A percentile compares a stretch with the other conserved stretches of the same genome.
Conservation (phyloP, 192 early-diverging fungal genomes). For the Umbelopsis isabellina region DNA sequence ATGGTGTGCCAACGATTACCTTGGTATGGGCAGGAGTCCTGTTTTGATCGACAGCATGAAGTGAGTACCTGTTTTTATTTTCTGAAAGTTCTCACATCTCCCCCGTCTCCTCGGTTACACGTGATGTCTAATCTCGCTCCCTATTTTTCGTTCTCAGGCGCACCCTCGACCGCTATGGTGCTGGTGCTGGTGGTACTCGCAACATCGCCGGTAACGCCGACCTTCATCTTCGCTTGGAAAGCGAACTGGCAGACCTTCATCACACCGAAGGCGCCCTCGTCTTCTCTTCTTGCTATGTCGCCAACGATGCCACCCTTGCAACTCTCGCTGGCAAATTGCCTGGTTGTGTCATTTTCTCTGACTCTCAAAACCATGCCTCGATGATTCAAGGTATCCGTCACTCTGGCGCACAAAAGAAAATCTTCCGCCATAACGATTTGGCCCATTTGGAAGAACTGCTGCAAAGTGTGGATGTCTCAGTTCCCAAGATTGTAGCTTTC, state of each 20-base stretch:
- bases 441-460: slow-evolving; percentile 86
- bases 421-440: slow-evolving; percentile 94
- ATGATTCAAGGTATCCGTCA: slow-evolving; percentile 98
- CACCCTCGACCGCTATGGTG: slow-evolving; percentile 94
- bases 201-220: slow-evolving; percentile 99
- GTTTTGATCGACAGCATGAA: slow-evolving; percentile 90
- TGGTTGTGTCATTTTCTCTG: slow-evolving; percentile 92
- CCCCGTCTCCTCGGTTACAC: neutral
- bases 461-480: slow-evolving; percentile 75
- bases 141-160: slow-evolving; percentile 45
- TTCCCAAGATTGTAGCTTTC: slow-evolving; percentile 94
- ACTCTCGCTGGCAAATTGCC: slow-evolving; percentile 89
- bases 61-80: slow-evolving; percentile 50
- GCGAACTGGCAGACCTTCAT: slow-evolving; percentile 90
- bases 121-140: slow-evolving; percentile 22
- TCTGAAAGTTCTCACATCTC: neutral
- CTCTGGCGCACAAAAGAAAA: slow-evolving; percentile 83
- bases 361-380: slow-evolving; percentile 94
- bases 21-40: slow-evolving; percentile 94
- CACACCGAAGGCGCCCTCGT: slow-evolving; percentile 90
- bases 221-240: slow-evolving; percentile 89
- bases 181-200: slow-evolving; percentile 97
- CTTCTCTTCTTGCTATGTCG: slow-evolving; percentile 97
- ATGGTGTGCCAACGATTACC: slow-evolving; percentile 99
- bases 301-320: slow-evolving; percentile 95